phyloP scores from a whole-genome alignment of 257 asterid genomes.

The Jacaranda copaia region DNA sequence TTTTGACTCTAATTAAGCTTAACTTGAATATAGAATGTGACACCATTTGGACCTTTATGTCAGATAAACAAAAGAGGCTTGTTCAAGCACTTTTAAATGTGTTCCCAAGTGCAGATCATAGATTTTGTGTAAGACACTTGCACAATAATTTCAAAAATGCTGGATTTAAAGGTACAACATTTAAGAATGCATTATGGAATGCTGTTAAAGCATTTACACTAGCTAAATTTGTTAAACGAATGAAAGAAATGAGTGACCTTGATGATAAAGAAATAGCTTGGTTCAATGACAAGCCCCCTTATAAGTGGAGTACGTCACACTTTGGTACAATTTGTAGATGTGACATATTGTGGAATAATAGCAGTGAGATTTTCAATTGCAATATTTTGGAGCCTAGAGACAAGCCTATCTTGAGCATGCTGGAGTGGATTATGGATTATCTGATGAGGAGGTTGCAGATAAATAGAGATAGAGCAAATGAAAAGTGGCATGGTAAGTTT shows the following conservation, averaged over 20 bases:
- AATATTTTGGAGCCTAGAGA: neutral
- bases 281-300: constrained; percentile 11
- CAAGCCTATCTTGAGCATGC: neutral
- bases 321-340: neutral
- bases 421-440: neutral
- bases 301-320: constrained; percentile 13
- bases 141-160: neutral
- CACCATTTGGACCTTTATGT: neutral
- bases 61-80: neutral
- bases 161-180: neutral
- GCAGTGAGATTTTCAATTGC: constrained; percentile 1
- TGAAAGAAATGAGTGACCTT: neutral
- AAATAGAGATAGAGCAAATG: neutral
- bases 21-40: neutral
- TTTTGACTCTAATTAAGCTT: no score
- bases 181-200: neutral
- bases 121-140: neutral
- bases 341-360: constrained; percentile 22
- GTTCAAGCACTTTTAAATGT: neutral
- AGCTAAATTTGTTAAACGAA: neutral
- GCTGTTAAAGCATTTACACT: neutral
- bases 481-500: neutral
- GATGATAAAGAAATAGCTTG: neutral
- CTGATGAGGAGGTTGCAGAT: neutral
- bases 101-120: neutral